These are phyloP conservation scores for Perilla frutescens DNA, from an alignment of 257 asterid genomes.

Conservation along the genomic window DNA sequence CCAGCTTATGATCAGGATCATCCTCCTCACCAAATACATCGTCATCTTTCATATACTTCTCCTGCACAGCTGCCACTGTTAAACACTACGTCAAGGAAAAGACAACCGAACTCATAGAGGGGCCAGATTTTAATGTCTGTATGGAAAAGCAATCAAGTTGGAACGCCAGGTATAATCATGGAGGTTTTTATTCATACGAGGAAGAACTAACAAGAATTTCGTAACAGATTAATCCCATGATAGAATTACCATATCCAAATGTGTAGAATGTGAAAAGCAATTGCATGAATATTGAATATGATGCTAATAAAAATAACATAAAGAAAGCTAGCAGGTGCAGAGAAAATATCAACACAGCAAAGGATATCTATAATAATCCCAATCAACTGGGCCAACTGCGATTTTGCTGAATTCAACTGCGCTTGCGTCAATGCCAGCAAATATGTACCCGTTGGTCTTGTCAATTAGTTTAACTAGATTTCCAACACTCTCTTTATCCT, in stretches of 20 bases:
- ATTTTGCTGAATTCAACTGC: constrained; percentile 95
- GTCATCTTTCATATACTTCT: constrained; percentile 91
- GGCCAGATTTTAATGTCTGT: background rate
- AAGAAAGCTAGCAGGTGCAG: background rate
- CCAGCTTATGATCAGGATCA: constrained; percentile 36
- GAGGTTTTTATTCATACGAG: background rate
- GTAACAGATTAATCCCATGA: background rate
- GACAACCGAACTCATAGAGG: constrained; percentile 7
- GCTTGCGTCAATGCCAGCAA: constrained; percentile 81
- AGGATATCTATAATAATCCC: constrained; percentile 99
- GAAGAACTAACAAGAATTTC: background rate
- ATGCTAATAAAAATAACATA: constrained; percentile 10
- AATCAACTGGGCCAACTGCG: constrained; percentile 84
- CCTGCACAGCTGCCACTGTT: constrained; percentile 99
- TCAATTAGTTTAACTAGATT: constrained; percentile 86
- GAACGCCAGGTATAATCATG: background rate
- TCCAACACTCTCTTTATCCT: constrained; percentile 98
- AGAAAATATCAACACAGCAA: constrained; percentile 23
- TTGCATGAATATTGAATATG: background rate
- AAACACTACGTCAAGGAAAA: constrained; percentile 60
- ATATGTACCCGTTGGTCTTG: constrained; percentile 94
- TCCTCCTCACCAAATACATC: constrained; percentile 45
- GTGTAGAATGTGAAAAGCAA: background rate
- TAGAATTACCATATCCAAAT: no score
- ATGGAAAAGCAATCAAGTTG: background rate